Evolutionary conservation across 306 rosid genomes (phyloP).

Genomic region (Erythrophleum fordii): DNA sequence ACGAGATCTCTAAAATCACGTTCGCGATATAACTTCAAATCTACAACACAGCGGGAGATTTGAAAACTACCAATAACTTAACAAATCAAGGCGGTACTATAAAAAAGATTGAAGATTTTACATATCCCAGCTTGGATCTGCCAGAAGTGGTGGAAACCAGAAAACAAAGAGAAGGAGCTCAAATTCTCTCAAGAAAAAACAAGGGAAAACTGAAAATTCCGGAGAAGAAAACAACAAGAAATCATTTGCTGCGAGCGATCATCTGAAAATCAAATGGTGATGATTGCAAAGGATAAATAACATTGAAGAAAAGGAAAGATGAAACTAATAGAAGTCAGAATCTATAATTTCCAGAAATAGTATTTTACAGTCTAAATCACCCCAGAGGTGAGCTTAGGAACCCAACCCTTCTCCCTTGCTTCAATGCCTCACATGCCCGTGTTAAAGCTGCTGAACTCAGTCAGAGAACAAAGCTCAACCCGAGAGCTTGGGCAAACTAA

Average conservation of each 20-base stretch:
- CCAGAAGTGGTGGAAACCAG: neutral
- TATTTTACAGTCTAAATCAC: slow-evolving; percentile 33
- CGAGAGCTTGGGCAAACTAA: slow-evolving; percentile 18
- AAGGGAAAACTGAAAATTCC: slow-evolving; percentile 1
- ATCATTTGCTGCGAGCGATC: neutral
- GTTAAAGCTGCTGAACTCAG: slow-evolving; percentile 50
- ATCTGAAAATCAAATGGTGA: slow-evolving; percentile 48
- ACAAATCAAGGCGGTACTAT: slow-evolving; percentile 1
- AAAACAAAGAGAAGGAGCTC: neutral
- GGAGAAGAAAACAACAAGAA: slow-evolving; percentile 22
- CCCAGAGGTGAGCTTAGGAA: slow-evolving; percentile 17
- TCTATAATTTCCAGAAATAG: slow-evolving; percentile 40
- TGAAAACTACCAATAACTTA: neutral
- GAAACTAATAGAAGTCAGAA: slow-evolving; percentile 52
- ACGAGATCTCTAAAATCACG: slow-evolving; percentile 12
- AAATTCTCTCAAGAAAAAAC: neutral
- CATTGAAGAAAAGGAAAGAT: neutral
- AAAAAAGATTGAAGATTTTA: neutral
- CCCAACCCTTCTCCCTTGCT: slow-evolving; percentile 11
- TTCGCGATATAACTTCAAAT: neutral
- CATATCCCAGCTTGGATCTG: slow-evolving; percentile 56
- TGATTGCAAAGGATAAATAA: slow-evolving; percentile 28
- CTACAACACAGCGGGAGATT: slow-evolving; percentile 31
- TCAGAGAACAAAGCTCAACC: neutral
- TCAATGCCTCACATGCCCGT: slow-evolving; percentile 34